phyloP scores from a whole-genome alignment of 768 basidiomycete species.

The Hydnum rufescens region DNA sequence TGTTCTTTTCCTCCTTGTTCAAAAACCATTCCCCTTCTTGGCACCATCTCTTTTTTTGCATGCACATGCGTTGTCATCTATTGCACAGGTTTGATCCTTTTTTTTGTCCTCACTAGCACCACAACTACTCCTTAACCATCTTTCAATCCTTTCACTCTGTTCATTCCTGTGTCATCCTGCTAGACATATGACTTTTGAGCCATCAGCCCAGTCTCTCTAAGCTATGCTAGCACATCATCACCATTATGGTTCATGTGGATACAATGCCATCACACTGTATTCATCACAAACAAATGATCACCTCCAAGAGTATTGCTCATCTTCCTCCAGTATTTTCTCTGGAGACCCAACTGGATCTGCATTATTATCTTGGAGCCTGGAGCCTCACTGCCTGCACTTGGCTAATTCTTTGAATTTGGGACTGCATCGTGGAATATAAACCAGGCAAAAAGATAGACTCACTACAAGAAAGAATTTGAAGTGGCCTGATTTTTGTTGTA shows the following conservation, averaged over 20 bases:
- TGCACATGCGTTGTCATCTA: not conserved
- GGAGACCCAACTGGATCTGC: not conserved
- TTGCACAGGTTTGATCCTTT: not conserved
- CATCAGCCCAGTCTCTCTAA: not conserved
- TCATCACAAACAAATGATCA: no score
- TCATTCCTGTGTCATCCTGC: not conserved
- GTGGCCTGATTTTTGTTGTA: slow-evolving; percentile 71
- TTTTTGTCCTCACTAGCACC: not conserved
- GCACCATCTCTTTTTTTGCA: not conserved
- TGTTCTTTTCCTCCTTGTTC: not conserved
- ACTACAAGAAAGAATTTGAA: slow-evolving; percentile 12
- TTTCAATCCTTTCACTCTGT: no score
- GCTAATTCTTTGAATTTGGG: slow-evolving; percentile 76
- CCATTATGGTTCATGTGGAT: not conserved
- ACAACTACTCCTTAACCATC: not conserved
- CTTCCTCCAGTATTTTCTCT: not conserved
- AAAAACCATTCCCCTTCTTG: not conserved
- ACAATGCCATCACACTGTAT: no score
- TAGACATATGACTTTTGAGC: not conserved
- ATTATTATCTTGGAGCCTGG: not conserved
- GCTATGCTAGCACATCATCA: not conserved
- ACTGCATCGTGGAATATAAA: no score
- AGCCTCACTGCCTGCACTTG: slow-evolving; percentile 58
- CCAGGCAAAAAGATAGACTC: slow-evolving; percentile 7
- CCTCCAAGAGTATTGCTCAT: no score